Evolutionary conservation across 345 rosid species (phyloP).

Genomic region (Odontarrhena argentea): DNA sequence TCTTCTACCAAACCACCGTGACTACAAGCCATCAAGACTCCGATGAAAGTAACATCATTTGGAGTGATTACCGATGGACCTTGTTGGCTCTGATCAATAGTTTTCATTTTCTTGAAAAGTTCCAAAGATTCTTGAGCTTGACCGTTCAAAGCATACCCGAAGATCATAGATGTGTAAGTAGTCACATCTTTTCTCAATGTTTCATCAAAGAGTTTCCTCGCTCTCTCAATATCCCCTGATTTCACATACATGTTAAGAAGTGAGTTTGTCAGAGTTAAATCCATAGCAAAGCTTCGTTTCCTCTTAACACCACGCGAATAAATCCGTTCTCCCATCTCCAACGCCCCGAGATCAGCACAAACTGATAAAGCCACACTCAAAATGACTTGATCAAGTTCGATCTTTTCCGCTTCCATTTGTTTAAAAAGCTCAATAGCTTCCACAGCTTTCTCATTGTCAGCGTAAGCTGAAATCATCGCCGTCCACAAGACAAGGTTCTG

Average conservation of each 20-base stretch:
- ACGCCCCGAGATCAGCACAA: slow-evolving; percentile 48
- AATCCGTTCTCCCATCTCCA: slow-evolving; percentile 47
- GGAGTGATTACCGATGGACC: slow-evolving; percentile 32
- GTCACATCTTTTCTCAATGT: slow-evolving; percentile 42
- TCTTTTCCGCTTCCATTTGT: slow-evolving; percentile 38
- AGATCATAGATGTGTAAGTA: slow-evolving; percentile 49
- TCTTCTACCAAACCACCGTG: slow-evolving; percentile 48
- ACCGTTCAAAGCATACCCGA: slow-evolving; percentile 47
- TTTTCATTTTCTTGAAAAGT: slow-evolving; percentile 43
- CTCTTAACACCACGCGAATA: slow-evolving; percentile 11
- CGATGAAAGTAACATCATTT: slow-evolving; percentile 48
- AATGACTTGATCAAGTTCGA: slow-evolving; percentile 45
- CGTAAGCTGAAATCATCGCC: slow-evolving; percentile 42
- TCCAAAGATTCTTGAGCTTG: slow-evolving; percentile 43
- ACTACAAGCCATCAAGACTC: slow-evolving; percentile 53
- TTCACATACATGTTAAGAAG: slow-evolving; percentile 48
- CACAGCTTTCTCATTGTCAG: slow-evolving; percentile 28
- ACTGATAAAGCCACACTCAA: slow-evolving; percentile 46
- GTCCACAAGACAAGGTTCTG: slow-evolving; percentile 39
- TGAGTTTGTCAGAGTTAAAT: slow-evolving; percentile 40
- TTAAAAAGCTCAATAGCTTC: slow-evolving; percentile 40
- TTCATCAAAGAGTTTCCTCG: slow-evolving; percentile 42
- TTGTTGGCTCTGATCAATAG: slow-evolving; percentile 11
- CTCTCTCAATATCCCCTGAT: slow-evolving; percentile 45
- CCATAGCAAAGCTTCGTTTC: slow-evolving; percentile 26